Evolutionary conservation across 345 rosid species (phyloP), one percentile per base, ranked within the genome.

Genomic region (Tarenaya hassleriana): DNA sequence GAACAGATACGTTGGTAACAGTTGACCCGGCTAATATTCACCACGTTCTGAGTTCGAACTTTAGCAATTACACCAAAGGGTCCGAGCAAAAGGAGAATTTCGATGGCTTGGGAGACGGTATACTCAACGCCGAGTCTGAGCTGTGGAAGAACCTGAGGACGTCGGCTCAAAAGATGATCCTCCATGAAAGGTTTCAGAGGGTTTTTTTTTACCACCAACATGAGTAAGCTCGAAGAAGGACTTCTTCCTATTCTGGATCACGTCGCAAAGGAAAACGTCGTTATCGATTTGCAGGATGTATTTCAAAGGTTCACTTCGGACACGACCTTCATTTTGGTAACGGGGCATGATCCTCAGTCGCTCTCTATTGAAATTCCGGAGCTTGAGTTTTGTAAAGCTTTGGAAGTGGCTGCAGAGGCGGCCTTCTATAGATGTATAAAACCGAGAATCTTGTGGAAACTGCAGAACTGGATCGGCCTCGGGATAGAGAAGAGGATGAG

Each of bases 41-140:
- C 43, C 53, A 85, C 61, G 58, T 84, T 0, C 63, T 82, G 77
- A 81, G 76, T 50, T 63, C 78, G 34, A 75, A 77, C 64, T 84
- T 77, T 42, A 13, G 53, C 1, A 79, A 82, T 32, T 85, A 60
- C 53, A 89, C 81, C 0, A 85, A 79, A 67, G 90, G 89, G 1
- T 10, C 70, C 1, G 71, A 77, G 6, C 79, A 72, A 67, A 74
- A 58, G 67, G 56, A 72, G 60, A 52, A 72, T 0, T 79, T 79
- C 14, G 81, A 82, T 12, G 52, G 74, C 31, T 56, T 82, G 40
- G 88, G 88, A 10, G 71, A 81, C 37, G 88, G 88, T 16, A 76
- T 84, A 56, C 74, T 78, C 61, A 71, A 66, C 10, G 58, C 73
- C 0, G 88, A 81, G 56, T 55, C 38, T 0, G 83, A 71, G 19